phyloP scores from a whole-genome alignment of 164 flowering plant species.

The Magnolia sinica region DNA sequence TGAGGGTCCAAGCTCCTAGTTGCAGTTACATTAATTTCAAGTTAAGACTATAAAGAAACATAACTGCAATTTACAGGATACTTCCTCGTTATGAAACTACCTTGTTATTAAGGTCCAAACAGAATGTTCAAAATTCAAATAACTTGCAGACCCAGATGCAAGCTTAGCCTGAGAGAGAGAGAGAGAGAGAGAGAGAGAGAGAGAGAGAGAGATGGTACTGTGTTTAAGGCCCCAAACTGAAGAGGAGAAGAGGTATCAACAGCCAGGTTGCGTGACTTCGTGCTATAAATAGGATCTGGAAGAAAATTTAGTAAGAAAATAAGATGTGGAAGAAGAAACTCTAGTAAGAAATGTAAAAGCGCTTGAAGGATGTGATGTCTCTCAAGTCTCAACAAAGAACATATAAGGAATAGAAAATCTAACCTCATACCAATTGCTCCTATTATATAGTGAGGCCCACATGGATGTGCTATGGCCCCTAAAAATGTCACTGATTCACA shows the following conservation, averaged over 20 bases:
- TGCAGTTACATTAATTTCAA: too few relatives aligned
- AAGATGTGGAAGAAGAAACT: neutral
- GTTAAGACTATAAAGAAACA: too few relatives aligned
- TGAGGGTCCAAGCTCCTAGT: neutral
- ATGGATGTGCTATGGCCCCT: too few relatives aligned
- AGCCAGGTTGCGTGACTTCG: neutral
- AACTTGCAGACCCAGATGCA: neutral
- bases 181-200: neutral
- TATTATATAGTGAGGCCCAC: too few relatives aligned
- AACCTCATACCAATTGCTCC: too few relatives aligned
- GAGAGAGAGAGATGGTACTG: constrained; percentile 3
- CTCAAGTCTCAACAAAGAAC: too few relatives aligned
- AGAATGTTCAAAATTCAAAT: too few relatives aligned
- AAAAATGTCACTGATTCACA: too few relatives aligned
- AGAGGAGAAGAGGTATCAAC: constrained; percentile 6
- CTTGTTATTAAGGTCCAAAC: neutral
- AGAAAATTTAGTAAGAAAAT: neutral
- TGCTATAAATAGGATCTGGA: constrained; percentile 2
- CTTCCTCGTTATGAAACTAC: too few relatives aligned
- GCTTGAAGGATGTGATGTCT: too few relatives aligned
- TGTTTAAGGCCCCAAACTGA: constrained; percentile 8
- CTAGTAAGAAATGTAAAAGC: neutral
- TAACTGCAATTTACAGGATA: neutral
- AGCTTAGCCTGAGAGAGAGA: neutral
- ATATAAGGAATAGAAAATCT: too few relatives aligned